Conservation (phyloP, 23 red algal species). For the Agarophyton chilense region DNA sequence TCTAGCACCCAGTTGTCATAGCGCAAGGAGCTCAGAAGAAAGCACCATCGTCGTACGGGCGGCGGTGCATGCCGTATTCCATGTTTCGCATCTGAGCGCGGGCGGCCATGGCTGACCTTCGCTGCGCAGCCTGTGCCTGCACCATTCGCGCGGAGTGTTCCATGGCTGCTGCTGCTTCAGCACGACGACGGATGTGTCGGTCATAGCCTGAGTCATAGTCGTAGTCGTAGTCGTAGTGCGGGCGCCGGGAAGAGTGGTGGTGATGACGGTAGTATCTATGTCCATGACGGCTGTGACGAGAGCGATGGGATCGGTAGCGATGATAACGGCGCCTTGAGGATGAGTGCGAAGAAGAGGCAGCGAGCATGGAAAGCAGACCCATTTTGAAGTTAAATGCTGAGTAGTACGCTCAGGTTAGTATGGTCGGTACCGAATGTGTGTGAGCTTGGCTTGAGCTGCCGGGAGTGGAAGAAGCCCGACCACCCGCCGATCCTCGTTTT, state of each 20-base stretch:
- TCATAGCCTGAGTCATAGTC: slow-evolving; percentile 18
- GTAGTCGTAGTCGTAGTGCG: slow-evolving; percentile 17
- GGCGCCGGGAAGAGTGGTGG: slow-evolving; percentile 14
- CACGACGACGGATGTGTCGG: slow-evolving; percentile 7
- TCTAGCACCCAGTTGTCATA: neutral
- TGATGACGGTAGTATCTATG: slow-evolving; percentile 11
- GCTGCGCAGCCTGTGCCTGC: neutral
- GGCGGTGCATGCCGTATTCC: neutral
- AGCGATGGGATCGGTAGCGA: slow-evolving; percentile 26
- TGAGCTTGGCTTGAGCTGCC: neutral
- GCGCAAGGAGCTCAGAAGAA: neutral
- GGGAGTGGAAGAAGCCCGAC: slow-evolving; percentile 2
- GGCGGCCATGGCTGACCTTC: slow-evolving; percentile 5
- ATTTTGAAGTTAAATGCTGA: slow-evolving; percentile 4
- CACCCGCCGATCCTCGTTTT: neutral
- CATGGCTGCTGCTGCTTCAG: slow-evolving; percentile 17
- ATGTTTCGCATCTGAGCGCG: slow-evolving; percentile 9
- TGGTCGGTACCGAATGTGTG: neutral
- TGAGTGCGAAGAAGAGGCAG: neutral
- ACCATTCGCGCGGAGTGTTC: slow-evolving; percentile 25
- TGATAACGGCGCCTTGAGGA: neutral
- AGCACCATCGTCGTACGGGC: neutral
- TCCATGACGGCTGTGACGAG: slow-evolving; percentile 9
- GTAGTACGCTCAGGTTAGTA: neutral
- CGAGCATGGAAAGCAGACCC: slow-evolving; percentile 27